A percentile compares a stretch with the other conserved stretches of the same genome.
phyloP scores from a whole-genome alignment of 225 moss, liverwort and hornwort species.

The Lunularia cruciata region DNA sequence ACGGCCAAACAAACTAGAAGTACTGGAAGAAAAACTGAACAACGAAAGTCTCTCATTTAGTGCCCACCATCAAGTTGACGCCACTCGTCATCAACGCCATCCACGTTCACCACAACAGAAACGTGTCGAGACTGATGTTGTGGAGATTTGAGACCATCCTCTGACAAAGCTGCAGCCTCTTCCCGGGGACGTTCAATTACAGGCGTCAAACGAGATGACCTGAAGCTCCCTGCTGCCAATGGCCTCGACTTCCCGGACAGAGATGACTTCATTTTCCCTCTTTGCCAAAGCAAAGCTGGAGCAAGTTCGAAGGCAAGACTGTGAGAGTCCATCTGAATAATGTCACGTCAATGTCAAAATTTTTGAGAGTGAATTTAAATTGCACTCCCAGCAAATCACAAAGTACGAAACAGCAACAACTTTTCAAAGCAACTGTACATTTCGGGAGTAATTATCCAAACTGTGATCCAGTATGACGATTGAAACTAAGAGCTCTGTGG shows the following conservation, averaged over 20 bases:
- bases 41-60: background rate
- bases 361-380: background rate
- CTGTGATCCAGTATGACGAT: background rate
- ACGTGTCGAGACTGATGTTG: slow-evolving; percentile 41
- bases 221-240: slow-evolving; percentile 46
- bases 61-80: slow-evolving; percentile 21
- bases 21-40: background rate
- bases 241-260: slow-evolving; percentile 44
- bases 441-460: too few relatives aligned
- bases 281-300: slow-evolving; percentile 56
- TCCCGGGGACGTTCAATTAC: slow-evolving; percentile 47
- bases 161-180: slow-evolving; percentile 49
- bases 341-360: background rate
- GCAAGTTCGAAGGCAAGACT: slow-evolving; percentile 71
- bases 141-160: slow-evolving; percentile 27
- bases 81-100: slow-evolving; percentile 33
- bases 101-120: slow-evolving; percentile 49
- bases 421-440: background rate
- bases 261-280: slow-evolving; percentile 41
- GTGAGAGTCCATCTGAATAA: slow-evolving; percentile 64
- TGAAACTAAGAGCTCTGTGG: background rate
- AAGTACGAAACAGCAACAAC: too few relatives aligned
- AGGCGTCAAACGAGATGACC: slow-evolving; percentile 54
- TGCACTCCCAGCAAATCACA: too few relatives aligned
- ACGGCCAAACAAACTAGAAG: too few relatives aligned